Evolutionary conservation across 2,329 filamentous ascomycete species (phyloP).

Genomic region (Fusarium armeniacum): DNA sequence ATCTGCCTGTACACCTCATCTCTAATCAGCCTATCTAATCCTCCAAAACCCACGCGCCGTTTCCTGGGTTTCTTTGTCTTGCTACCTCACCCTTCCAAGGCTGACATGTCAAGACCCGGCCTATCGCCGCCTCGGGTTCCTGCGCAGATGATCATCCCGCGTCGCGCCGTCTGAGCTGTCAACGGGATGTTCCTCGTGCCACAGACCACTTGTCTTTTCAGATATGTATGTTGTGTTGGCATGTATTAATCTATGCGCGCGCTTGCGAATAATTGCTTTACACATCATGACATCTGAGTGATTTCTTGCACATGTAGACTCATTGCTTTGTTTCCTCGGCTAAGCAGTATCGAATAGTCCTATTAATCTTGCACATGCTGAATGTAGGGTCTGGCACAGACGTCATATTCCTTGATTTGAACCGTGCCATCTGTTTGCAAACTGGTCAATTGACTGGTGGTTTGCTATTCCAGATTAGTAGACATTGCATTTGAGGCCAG

Average conservation of each 20-base stretch:
- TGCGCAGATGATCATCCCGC: constrained; percentile 52
- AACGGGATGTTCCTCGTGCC: constrained; percentile 35
- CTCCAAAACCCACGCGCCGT: constrained; percentile 44
- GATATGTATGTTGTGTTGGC: constrained; percentile 18
- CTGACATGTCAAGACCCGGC: constrained; percentile 35
- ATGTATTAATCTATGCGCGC: constrained; percentile 28
- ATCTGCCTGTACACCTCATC: constrained; percentile 19
- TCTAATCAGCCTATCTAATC: not conserved
- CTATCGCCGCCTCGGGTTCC: constrained; percentile 51
- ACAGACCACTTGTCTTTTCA: constrained; percentile 38
- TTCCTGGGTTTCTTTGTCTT: constrained; percentile 23
- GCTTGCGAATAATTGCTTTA: constrained; percentile 43
- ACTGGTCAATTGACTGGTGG: not conserved
- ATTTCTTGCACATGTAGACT: constrained; percentile 18
- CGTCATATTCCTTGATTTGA: constrained; percentile 12
- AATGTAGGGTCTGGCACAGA: constrained; percentile 31
- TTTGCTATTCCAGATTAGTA: not conserved
- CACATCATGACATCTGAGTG: constrained; percentile 39
- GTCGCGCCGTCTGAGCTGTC: constrained; percentile 47
- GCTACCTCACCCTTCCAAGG: constrained; percentile 14
- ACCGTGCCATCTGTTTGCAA: constrained; percentile 17
- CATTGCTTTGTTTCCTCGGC: not conserved
- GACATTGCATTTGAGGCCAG: constrained; percentile 33
- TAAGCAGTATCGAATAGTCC: constrained; percentile 24
- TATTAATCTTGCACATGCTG: constrained; percentile 36